These are phyloP conservation scores for Cryptococcus maquisensis DNA, from an alignment of 1,284 basidiomycete species.

Conservation along the genomic window DNA sequence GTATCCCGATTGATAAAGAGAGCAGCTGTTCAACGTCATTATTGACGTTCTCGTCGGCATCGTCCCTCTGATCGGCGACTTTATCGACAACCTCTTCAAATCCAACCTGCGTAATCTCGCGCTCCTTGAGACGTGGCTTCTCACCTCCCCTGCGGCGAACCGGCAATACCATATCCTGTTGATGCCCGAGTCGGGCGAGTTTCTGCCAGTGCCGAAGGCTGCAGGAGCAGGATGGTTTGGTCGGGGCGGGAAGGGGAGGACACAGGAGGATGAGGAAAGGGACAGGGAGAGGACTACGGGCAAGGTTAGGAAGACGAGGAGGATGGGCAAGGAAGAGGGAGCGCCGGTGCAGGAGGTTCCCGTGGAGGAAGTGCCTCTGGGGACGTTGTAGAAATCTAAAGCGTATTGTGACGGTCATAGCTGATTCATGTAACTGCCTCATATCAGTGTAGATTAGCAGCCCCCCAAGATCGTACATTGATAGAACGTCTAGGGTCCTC, in stretches of 20 bases:
- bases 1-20: constrained; percentile 1
- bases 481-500: too few species aligned
- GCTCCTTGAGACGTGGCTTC: constrained; percentile 42
- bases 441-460: too few species aligned
- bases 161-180: constrained; percentile 44
- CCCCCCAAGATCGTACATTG: too few species aligned
- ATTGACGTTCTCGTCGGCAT: constrained; percentile 44
- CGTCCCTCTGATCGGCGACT: constrained; percentile 46
- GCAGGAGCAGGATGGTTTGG: constrained; percentile 21
- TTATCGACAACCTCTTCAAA: constrained; percentile 50
- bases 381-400: too few species aligned
- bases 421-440: too few species aligned
- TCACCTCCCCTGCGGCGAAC: constrained; percentile 18
- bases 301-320: constrained; percentile 33
- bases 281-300: constrained; percentile 33
- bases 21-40: constrained; percentile 39
- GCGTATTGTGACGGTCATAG: too few species aligned
- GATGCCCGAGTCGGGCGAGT: constrained; percentile 43
- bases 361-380: too few species aligned
- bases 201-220: constrained; percentile 34
- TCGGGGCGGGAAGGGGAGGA: constrained; percentile 7
- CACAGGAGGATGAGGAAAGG: constrained; percentile 19
- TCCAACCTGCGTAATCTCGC: constrained; percentile 47
- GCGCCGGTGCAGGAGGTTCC: neutral
- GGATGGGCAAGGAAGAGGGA: constrained; percentile 42